Conservation (phyloP, 345 rosid genomes). For the Raphanus raphanistrum region DNA sequence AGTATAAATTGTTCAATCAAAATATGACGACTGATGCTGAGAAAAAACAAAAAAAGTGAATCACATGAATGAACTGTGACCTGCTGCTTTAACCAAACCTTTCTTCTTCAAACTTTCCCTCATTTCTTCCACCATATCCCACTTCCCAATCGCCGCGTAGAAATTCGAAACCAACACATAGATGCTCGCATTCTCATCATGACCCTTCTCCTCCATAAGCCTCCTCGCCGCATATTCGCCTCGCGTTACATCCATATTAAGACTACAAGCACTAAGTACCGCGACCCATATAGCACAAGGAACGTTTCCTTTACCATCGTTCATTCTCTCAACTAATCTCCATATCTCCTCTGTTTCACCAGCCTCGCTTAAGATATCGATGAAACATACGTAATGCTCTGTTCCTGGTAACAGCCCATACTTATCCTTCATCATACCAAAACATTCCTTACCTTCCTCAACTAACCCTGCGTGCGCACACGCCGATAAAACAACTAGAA, state of each 20-base stretch:
- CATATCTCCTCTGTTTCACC: constrained; percentile 63
- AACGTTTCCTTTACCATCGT: constrained; percentile 22
- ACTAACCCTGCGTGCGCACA: constrained; percentile 79
- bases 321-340: constrained; percentile 46
- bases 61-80: constrained; percentile 55
- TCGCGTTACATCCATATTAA: constrained; percentile 51
- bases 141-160: constrained; percentile 58
- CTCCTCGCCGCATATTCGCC: constrained; percentile 62
- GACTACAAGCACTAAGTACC: constrained; percentile 58
- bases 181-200: constrained; percentile 46
- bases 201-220: constrained; percentile 54
- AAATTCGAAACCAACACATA: constrained; percentile 63
- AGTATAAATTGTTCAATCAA: not conserved
- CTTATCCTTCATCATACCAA: constrained; percentile 48
- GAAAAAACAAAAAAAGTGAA: not conserved
- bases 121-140: constrained; percentile 57
- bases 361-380: constrained; percentile 65
- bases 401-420: constrained; percentile 45
- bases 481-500: constrained; percentile 76
- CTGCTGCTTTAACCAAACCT: constrained; percentile 57
- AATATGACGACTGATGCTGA: not conserved
- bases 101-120: constrained; percentile 52
- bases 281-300: constrained; percentile 56
- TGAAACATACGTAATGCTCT: constrained; percentile 70
- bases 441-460: constrained; percentile 56